These are phyloP conservation scores for Alternaria ethzedia DNA, from an alignment of 2,329 filamentous ascomycete genomes.

Conservation along the genomic window DNA sequence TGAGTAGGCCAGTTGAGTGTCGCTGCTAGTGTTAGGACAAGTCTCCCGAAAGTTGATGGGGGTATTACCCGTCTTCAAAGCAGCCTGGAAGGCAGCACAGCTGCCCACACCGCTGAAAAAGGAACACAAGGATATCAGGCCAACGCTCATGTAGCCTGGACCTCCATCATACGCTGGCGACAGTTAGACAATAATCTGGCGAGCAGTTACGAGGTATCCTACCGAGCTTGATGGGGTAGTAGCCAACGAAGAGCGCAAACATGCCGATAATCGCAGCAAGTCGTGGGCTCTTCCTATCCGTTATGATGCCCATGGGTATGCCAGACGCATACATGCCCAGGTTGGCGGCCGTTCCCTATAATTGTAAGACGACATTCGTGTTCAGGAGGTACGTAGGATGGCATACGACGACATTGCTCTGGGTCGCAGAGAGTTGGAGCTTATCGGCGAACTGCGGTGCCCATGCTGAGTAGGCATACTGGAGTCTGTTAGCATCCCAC, in stretches of 20 bases:
- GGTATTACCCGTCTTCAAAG: constrained; percentile 73
- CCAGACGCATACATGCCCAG: constrained; percentile 93
- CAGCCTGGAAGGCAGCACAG: constrained; percentile 86
- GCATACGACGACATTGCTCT: constrained; percentile 86
- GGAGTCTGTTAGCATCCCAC: constrained; percentile 33
- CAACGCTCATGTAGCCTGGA: constrained; percentile 61
- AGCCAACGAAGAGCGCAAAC: constrained; percentile 75
- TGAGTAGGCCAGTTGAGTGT: constrained; percentile 91
- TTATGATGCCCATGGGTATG: constrained; percentile 85
- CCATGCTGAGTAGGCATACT: constrained; percentile 99
- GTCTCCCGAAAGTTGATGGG: background rate
- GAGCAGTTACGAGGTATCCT: constrained; percentile 11
- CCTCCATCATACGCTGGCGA: constrained; percentile 73
- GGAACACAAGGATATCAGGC: constrained; percentile 77
- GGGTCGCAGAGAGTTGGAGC: constrained; percentile 85
- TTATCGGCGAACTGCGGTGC: constrained; percentile 91
- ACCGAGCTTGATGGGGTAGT: constrained; percentile 79
- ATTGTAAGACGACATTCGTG: constrained; percentile 34
- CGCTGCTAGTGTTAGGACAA: constrained; percentile 57
- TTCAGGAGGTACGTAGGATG: background rate
- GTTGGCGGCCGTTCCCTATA: constrained; percentile 70
- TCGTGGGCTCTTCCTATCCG: constrained; percentile 81
- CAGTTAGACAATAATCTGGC: constrained; percentile 31
- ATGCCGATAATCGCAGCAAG: constrained; percentile 79
- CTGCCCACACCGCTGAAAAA: constrained; percentile 88